Conservation (phyloP, 2,329 filamentous ascomycete genomes). For the Septoria linicola region DNA sequence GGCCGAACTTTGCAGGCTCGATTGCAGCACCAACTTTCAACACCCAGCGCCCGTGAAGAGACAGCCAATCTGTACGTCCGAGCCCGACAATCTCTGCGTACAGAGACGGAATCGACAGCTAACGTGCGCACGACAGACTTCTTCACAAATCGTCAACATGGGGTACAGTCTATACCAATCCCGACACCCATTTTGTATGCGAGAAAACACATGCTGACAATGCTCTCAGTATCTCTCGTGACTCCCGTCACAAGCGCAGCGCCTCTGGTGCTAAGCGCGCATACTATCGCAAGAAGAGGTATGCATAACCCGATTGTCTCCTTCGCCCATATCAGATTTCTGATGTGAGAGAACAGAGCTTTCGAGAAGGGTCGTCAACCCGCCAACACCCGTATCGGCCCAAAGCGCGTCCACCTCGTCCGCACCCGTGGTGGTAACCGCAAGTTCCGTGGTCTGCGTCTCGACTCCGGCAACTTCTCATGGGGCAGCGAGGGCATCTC, state of each 20-base stretch:
- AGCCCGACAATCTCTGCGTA: not conserved
- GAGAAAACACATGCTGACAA: slow-evolving; percentile 40
- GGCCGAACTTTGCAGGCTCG: not conserved
- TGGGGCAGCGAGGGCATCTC: slow-evolving; percentile 98
- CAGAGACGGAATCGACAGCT: not conserved
- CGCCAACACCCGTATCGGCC: slow-evolving; percentile 98
- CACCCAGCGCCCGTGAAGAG: slow-evolving; percentile 28
- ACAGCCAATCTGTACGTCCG: slow-evolving; percentile 24
- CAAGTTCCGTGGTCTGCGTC: slow-evolving; percentile 98
- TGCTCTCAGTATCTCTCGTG: slow-evolving; percentile 83
- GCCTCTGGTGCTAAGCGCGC: slow-evolving; percentile 89
- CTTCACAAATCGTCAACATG: slow-evolving; percentile 53
- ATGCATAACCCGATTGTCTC: slow-evolving; percentile 55
- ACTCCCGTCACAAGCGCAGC: slow-evolving; percentile 99
- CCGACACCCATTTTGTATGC: slow-evolving; percentile 8
- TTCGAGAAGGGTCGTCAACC: slow-evolving; percentile 99
- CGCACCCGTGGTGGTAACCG: slow-evolving; percentile 97
- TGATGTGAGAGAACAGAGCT: slow-evolving; percentile 75
- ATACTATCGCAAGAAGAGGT: slow-evolving; percentile 61
- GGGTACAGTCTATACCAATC: slow-evolving; percentile 45
- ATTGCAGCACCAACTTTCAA: slow-evolving; percentile 22
- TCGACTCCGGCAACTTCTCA: slow-evolving; percentile 98
- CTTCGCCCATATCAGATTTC: slow-evolving; percentile 61
- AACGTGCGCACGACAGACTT: slow-evolving; percentile 31
- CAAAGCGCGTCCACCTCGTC: slow-evolving; percentile 95